These are phyloP conservation scores for Tetrahymena malaccensis DNA, from an alignment of 73 alveolate species.

Conservation along the genomic window DNA sequence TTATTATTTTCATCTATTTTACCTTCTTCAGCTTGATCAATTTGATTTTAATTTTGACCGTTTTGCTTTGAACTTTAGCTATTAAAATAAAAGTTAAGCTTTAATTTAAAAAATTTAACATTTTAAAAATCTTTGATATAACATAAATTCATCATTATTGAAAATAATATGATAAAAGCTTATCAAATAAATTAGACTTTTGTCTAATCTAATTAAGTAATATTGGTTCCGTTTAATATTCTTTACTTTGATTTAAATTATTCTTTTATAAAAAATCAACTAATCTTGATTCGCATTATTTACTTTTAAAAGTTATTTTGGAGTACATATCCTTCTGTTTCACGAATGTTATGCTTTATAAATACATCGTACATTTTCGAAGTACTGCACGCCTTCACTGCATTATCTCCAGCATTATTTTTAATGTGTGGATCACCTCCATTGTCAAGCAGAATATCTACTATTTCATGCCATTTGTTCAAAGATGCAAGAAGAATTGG, in stretches of 20 bases:
- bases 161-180: neutral
- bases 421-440: constrained; percentile 57
- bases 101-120: no score
- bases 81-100: neutral
- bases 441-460: constrained; percentile 48
- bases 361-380: neutral
- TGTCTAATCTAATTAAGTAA: no score
- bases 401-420: constrained; percentile 45
- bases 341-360: neutral
- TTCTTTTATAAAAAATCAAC: neutral
- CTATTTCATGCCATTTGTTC: constrained; percentile 59
- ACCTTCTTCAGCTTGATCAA: neutral
- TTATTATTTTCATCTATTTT: neutral
- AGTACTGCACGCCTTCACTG: neutral
- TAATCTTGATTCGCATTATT: neutral
- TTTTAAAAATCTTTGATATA: no score
- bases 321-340: neutral
- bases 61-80: neutral
- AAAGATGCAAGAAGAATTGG: constrained; percentile 79
- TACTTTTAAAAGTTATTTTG: neutral
- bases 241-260: neutral
- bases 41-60: neutral
- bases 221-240: no score
- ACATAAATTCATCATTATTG: no score
- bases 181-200: no score